Percentiles rank a stretch among this genome's conserved stretches.
These are phyloP conservation scores for Termitomyces sp. DNA, from an alignment of 768 basidiomycete genomes.

Conservation along the genomic window DNA sequence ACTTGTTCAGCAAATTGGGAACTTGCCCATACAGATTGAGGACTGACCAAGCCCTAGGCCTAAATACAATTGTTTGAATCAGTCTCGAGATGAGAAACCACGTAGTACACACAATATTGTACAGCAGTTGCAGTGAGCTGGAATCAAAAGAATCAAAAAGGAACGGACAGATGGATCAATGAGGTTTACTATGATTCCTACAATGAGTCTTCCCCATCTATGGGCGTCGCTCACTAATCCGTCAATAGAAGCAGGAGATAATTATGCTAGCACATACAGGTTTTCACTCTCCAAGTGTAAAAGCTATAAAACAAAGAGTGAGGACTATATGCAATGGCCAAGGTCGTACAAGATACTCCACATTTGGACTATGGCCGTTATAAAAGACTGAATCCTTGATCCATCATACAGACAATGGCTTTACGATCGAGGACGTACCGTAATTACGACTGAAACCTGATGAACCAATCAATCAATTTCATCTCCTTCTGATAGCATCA, in stretches of 20 bases:
- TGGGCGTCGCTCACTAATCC: neutral
- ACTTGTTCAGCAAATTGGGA: neutral
- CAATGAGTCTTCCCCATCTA: neutral
- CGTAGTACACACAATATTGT: neutral
- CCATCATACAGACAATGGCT: neutral
- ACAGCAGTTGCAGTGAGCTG: neutral
- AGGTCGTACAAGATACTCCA: neutral
- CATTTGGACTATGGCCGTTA: neutral
- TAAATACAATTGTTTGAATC: neutral
- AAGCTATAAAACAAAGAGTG: neutral
- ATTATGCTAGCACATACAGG: neutral
- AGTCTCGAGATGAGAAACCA: neutral
- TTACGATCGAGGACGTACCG: neutral
- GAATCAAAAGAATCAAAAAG: neutral
- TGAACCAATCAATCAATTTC: neutral
- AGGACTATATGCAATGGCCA: neutral
- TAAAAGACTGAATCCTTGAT: neutral
- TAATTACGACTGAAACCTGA: neutral
- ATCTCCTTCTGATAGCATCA: neutral
- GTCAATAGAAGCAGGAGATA: neutral
- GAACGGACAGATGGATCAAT: neutral
- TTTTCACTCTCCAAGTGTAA: neutral
- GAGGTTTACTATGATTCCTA: neutral
- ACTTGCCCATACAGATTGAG: neutral
- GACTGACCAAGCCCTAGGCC: neutral